These are phyloP conservation scores for Neospermospora avenae DNA, from an alignment of 2,329 filamentous ascomycete genomes.

Conservation along the genomic window DNA sequence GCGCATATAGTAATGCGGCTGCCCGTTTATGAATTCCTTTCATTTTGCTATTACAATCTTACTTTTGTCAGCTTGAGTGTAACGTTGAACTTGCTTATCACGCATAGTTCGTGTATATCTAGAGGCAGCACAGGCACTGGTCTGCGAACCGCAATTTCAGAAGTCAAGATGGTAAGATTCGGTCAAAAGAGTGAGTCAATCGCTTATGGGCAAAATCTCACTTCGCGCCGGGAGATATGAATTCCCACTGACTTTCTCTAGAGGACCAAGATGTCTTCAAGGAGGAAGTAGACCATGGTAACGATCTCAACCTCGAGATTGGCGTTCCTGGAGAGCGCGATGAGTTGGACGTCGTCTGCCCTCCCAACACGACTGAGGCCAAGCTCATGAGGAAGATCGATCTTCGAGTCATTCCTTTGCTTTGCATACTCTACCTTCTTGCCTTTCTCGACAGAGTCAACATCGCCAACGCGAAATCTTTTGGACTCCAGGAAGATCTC, in stretches of 20 bases:
- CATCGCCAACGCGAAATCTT: slow-evolving; percentile 73
- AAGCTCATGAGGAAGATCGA: slow-evolving; percentile 69
- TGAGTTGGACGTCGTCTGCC: slow-evolving; percentile 31
- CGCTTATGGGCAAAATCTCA: background rate
- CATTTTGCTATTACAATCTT: background rate
- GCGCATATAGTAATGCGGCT: background rate
- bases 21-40: background rate
- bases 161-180: slow-evolving; percentile 16
- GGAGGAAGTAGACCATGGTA: slow-evolving; percentile 23
- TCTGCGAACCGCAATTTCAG: background rate
- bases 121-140: background rate
- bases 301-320: slow-evolving; percentile 26
- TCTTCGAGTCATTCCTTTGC: slow-evolving; percentile 65
- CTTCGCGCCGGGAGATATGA: slow-evolving; percentile 3
- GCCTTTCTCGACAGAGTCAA: slow-evolving; percentile 73
- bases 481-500: slow-evolving; percentile 62
- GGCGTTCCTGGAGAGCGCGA: slow-evolving; percentile 21
- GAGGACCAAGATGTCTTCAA: slow-evolving; percentile 22
- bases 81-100: slow-evolving; percentile 2
- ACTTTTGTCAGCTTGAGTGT: background rate
- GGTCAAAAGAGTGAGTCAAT: slow-evolving; percentile 16
- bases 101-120: background rate
- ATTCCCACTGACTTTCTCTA: slow-evolving; percentile 4
- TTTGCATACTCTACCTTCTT: slow-evolving; percentile 69
- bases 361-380: slow-evolving; percentile 46